A percentile compares a stretch with the other conserved stretches of the same genome.
These are phyloP conservation scores for Pestalotiopsis sp. DNA, from an alignment of 2,329 filamentous ascomycete genomes.

Conservation along the genomic window DNA sequence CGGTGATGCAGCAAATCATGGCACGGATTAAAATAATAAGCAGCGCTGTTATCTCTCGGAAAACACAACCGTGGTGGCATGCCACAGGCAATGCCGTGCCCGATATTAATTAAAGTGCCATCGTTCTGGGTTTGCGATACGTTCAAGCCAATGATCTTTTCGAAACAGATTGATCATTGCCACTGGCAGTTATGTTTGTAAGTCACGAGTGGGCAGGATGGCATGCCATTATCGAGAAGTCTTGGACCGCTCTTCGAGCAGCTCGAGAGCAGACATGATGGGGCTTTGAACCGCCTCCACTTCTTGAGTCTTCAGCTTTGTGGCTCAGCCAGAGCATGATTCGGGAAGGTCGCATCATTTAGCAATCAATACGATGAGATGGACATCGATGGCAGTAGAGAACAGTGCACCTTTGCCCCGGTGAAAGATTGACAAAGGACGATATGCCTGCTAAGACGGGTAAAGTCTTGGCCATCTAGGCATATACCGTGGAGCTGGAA, in stretches of 20 bases:
- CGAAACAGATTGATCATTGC: not conserved
- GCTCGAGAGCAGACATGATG: not conserved
- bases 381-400: not conserved
- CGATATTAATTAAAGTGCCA: not conserved
- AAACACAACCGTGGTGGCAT: not conserved
- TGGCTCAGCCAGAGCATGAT: not conserved
- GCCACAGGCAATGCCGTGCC: not conserved
- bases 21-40: not conserved
- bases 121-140: not conserved
- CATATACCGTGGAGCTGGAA: not conserved
- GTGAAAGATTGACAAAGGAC: not conserved
- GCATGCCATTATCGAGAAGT: not conserved
- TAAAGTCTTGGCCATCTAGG: not conserved
- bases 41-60: not conserved
- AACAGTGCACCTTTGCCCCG: not conserved
- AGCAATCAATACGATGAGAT: not conserved
- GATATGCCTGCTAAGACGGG: constrained; percentile 5
- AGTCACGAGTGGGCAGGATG: not conserved
- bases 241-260: not conserved
- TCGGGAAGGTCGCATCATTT: constrained; percentile 1
- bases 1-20: not conserved
- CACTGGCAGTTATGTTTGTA: not conserved
- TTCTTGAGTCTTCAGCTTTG: not conserved
- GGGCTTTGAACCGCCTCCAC: not conserved
- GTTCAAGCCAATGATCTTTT: not conserved